A percentile compares a stretch with the other conserved stretches of the same genome.
Conservation (phyloP, 2,329 filamentous ascomycete genomes). For the Cladobotryum protrusum region DNA sequence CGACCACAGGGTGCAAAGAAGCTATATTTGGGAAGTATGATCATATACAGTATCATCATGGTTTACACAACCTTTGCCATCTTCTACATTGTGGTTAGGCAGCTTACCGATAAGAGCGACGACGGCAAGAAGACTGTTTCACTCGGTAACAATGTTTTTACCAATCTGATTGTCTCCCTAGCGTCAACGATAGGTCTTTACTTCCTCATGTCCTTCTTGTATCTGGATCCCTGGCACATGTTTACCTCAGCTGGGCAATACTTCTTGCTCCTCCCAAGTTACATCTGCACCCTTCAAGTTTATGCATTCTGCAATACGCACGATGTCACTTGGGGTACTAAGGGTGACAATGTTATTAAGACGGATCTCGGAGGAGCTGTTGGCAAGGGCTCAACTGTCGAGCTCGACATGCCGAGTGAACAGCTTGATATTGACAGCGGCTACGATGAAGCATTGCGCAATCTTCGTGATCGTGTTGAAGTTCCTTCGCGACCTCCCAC, state of each 20-base stretch:
- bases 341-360: slow-evolving; percentile 92
- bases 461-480: slow-evolving; percentile 87
- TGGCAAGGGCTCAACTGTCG: slow-evolving; percentile 72
- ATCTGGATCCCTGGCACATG: slow-evolving; percentile 99
- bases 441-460: slow-evolving; percentile 94
- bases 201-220: slow-evolving; percentile 93
- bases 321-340: slow-evolving; percentile 98
- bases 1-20: slow-evolving; percentile 90
- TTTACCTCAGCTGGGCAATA: slow-evolving; percentile 88
- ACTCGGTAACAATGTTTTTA: slow-evolving; percentile 84
- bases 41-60: slow-evolving; percentile 94
- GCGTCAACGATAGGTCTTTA: slow-evolving; percentile 87
- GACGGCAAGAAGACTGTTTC: slow-evolving; percentile 38
- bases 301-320: slow-evolving; percentile 99
- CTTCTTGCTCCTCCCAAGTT: slow-evolving; percentile 83
- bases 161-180: slow-evolving; percentile 88
- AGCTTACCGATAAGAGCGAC: slow-evolving; percentile 53
- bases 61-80: slow-evolving; percentile 85
- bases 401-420: slow-evolving; percentile 95
- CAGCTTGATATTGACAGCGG: slow-evolving; percentile 97
- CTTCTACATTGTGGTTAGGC: slow-evolving; percentile 81
- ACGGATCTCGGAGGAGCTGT: slow-evolving; percentile 87
- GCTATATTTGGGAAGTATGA: slow-evolving; percentile 81
- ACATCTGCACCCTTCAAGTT: slow-evolving; percentile 95
- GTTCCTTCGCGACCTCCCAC: slow-evolving; percentile 57